Evolutionary conservation across 305 asterid species (phyloP), one percentile per base, ranked within the genome.

Genomic region (Caryopteris hybrid): DNA sequence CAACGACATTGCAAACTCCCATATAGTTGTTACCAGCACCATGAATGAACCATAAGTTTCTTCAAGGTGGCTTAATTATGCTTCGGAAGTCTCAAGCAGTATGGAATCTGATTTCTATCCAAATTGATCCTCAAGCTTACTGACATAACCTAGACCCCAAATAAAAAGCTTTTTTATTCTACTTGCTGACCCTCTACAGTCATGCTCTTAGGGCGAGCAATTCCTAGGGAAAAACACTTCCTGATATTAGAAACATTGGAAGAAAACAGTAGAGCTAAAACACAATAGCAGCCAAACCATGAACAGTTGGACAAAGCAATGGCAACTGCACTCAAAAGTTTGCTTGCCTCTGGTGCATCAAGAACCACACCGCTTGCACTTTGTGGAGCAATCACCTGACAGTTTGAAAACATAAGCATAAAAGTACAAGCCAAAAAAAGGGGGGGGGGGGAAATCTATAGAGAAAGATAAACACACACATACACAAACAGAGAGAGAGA

Each of bases 321-420:
- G 75, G 99, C 96, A 75, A 88, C 96, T 43, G 96, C 96, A 84
- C 99, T 93, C 83, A 93, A 79, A 71, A 93, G 99, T 76, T 93
- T 93, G 93, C 96, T 90, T 48, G 97, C 95, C 87, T 90, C 99
- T 41, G 99, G 97, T 70, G 96, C 90, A 73, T 91, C 96, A 76
- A 93, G 96, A 83, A 93, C 90, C 79, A 90, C 96, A 2, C 99
- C 96, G 29, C 97, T 93, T 64, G 91, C 95, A 81, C 97, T 93
- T 76, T 88, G 96, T 2, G 97, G 99, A 56, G 97, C 89, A 84
- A 93, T 87, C 85, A 93, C 96, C 99, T 93, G 81, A 65, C 46
- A 59, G 66, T 64, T 71, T 57, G 56, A 66, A 50, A 53, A 50
- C 23, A 76, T 46, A 46, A 74, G 73, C 66, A 50, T 58, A 46